Base-by-base conservation (phyloP, 179 eudicot genomes). In the Actinidia polygama region DNA sequence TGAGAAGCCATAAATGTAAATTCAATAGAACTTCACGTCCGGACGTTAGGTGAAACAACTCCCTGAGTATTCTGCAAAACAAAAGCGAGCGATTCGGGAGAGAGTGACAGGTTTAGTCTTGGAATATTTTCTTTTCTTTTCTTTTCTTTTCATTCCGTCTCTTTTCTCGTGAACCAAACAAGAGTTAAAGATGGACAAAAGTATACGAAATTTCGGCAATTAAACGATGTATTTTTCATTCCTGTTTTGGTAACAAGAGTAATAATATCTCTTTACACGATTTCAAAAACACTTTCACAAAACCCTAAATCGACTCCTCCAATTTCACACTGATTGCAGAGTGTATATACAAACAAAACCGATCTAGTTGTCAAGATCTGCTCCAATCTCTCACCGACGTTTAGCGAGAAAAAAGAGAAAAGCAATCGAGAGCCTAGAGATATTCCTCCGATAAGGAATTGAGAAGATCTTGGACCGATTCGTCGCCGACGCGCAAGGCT, bases 391-490 rank as follows among this genome's bases (percentile, higher is more conserved):
- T 16, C 73, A 16, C 23, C 44, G 36, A 2, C 0, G 16, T 2
- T 15, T 5, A 0, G 1, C 3, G 23, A 70, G 57, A 73, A 26
- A 58, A 57, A 26, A 57, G 21, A 24, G n/a, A 15, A 19, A 47
- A 9, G 5, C n/a, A 30, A 19, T 10, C 18, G 5, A 24, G 12
- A 30, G 49, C 18, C 69, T 62, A 83, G 47, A 72, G 69, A 30
- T 74, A 26, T 21, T 81, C 87, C 26, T 86, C 86, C 73, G 81
- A 80, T 30, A 84, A 78, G 40, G 90, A 84, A 73, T 83, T 63
- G 75, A 91, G 63, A 10, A 91, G 90, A 36, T 91, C 93, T 40
- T 77, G 86, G n/a, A 88, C 78, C 12, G 90, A 82, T n/a, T 84
- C 85, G 53, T 24, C 87, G 8, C 93, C 97, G 54, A 84, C 67